A percentile compares a stretch with the other conserved stretches of the same genome.
Evolutionary conservation across 768 basidiomycete species (phyloP).

Genomic region (Naganishia vaughanmartiniae): DNA sequence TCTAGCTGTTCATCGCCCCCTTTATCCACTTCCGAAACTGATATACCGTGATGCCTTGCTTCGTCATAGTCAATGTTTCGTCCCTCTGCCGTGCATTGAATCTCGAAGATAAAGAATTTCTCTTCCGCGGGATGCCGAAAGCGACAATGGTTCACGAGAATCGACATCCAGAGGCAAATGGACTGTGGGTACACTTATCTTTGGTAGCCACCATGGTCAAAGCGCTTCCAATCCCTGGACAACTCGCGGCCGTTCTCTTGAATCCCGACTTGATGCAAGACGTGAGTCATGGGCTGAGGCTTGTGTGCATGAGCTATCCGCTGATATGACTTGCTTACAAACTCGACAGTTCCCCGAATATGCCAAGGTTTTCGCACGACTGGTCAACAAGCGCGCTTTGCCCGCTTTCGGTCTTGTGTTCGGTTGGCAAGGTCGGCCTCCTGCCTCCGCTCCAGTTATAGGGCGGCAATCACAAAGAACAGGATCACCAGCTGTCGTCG

Average conservation of each 20-base stretch:
- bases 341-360: background rate
- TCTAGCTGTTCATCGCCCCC: background rate
- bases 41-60: too few relatives aligned
- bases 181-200: background rate
- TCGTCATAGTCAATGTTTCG: conserved; percentile 1
- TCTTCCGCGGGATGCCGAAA: background rate
- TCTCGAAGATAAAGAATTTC: background rate
- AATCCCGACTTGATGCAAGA: background rate
- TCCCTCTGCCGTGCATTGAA: background rate
- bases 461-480: background rate
- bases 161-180: background rate
- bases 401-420: background rate
- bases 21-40: background rate
- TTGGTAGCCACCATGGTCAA: background rate
- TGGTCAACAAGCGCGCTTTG: background rate
- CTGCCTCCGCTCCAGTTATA: background rate
- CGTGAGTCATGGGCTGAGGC: background rate
- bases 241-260: background rate
- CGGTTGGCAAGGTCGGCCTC: background rate
- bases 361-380: background rate
- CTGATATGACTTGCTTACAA: background rate
- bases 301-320: background rate
- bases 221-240: background rate
- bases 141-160: background rate
- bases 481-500: background rate